phyloP scores from a whole-genome alignment of 257 asterid genomes.

The Solanum neorickii region DNA sequence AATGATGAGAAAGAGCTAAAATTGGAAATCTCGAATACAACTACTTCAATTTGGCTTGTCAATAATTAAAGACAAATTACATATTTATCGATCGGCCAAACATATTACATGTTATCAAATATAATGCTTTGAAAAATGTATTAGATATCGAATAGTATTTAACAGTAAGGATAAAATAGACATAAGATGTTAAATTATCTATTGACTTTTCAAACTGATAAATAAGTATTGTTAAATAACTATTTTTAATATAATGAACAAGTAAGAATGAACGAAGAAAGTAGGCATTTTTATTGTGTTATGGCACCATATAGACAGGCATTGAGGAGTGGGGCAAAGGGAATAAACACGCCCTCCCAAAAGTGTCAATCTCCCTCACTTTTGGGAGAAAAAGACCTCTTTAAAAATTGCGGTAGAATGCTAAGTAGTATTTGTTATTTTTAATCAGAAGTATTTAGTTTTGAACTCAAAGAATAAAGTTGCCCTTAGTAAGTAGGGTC shows the following conservation, averaged over 20 bases:
- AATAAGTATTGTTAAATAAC: no score
- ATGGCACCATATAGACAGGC: background rate
- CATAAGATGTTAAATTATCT: no score
- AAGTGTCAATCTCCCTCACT: background rate
- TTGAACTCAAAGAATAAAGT: background rate
- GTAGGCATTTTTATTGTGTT: background rate
- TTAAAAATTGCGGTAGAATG: background rate
- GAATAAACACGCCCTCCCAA: background rate
- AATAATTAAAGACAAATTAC: background rate
- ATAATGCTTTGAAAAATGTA: no score
- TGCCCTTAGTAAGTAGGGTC: fast-evolving
- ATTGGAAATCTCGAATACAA: background rate
- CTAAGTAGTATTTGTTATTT: background rate
- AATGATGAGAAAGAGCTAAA: background rate
- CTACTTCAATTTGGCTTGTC: background rate
- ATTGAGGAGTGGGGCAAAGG: background rate
- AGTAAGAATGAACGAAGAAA: fast-evolving
- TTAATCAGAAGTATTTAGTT: background rate
- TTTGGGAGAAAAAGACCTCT: background rate
- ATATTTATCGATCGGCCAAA: background rate
- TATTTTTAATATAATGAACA: no score
- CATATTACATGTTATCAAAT: no score
- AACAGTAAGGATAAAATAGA: no score
- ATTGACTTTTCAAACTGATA: no score
- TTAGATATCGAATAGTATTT: no score